Evolutionary conservation across 257 asterid species (phyloP).

Genomic region (Mentha longifolia): DNA sequence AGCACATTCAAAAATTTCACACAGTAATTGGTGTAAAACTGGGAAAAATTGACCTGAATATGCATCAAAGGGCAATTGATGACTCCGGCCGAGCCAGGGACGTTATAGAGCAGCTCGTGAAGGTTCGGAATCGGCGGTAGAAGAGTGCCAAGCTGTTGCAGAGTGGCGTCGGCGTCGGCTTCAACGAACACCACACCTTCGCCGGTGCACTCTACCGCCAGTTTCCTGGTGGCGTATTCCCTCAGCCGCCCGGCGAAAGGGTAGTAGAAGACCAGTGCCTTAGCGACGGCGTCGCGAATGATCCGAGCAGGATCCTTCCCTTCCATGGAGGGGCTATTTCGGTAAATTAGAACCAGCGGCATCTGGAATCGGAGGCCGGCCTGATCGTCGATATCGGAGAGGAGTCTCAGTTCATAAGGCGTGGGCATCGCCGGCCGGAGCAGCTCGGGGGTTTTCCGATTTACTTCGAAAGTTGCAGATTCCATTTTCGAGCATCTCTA

Average conservation of each 20-base stretch:
- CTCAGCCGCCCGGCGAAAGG: constrained; percentile 67
- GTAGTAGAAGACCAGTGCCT: constrained; percentile 60
- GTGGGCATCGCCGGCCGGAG: constrained; percentile 62
- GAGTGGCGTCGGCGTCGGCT: constrained; percentile 60
- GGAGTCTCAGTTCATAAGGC: constrained; percentile 52
- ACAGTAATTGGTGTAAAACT: neutral
- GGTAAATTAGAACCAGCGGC: constrained; percentile 56
- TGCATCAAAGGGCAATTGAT: constrained; percentile 53
- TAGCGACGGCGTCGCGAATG: constrained; percentile 50
- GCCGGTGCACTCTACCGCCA: constrained; percentile 67
- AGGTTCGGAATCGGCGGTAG: constrained; percentile 62
- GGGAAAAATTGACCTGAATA: constrained; percentile 51
- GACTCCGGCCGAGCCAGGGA: constrained; percentile 53
- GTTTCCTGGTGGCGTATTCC: constrained; percentile 47
- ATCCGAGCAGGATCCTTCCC: constrained; percentile 49
- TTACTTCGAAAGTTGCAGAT: constrained; percentile 47
- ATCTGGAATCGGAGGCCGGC: constrained; percentile 63
- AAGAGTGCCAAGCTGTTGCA: constrained; percentile 53
- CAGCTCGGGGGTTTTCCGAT: constrained; percentile 46
- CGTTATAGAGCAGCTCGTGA: constrained; percentile 60
- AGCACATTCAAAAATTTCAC: neutral
- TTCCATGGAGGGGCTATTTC: constrained; percentile 25
- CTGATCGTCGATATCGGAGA: constrained; percentile 74
- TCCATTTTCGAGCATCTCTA: constrained; percentile 33
- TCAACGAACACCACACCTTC: constrained; percentile 62